Evolutionary conservation across 495 filamentous ascomycete species (phyloP).

Genomic region (Talaromyces nanjingensis): DNA sequence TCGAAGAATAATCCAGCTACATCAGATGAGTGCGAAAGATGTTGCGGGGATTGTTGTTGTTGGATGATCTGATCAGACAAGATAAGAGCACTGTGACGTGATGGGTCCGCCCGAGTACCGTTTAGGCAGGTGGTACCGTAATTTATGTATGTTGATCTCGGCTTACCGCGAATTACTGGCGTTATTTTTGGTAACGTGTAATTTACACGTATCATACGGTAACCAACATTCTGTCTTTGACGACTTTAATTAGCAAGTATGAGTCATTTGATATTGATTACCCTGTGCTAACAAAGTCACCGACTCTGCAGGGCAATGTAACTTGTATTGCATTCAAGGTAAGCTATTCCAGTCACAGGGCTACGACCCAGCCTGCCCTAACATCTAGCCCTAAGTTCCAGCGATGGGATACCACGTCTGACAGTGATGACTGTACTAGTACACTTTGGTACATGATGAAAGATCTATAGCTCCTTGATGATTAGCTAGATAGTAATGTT

Average conservation of each 20-base stretch:
- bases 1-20: background rate
- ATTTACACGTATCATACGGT: background rate
- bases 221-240: background rate
- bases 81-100: slow-evolving; percentile 5
- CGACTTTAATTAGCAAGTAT: too few species aligned
- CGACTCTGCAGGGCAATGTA: background rate
- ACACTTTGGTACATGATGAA: background rate
- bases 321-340: background rate
- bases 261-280: background rate
- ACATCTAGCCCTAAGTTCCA: background rate
- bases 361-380: background rate
- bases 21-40: background rate
- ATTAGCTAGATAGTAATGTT: background rate
- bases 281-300: background rate
- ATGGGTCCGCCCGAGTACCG: background rate
- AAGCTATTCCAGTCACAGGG: background rate
- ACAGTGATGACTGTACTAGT: background rate
- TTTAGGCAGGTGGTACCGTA: background rate
- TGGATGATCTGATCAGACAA: background rate
- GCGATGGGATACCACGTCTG: background rate
- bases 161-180: background rate
- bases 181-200: background rate
- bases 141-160: background rate
- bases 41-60: background rate
- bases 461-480: background rate